Conservation (phyloP, 1,139 yeast species). For the Scheffersomyces illinoinensis region DNA sequence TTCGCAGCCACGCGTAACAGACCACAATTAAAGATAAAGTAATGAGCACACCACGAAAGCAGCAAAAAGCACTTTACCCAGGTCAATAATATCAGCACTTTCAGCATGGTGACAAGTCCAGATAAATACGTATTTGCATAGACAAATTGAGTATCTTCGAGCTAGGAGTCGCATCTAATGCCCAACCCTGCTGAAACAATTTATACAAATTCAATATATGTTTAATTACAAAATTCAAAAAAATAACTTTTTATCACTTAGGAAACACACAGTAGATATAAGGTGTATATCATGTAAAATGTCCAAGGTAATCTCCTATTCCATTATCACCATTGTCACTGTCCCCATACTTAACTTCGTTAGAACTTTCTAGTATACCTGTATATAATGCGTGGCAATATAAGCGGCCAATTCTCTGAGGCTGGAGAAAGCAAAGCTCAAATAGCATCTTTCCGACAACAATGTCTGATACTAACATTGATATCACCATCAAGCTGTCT, state of each 20-base stretch:
- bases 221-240: too few species aligned
- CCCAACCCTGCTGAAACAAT: not conserved
- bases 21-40: not conserved
- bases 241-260: too few species aligned
- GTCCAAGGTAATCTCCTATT: too few species aligned
- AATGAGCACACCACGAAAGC: not conserved
- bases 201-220: too few species aligned
- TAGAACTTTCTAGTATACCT: not conserved
- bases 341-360: not conserved
- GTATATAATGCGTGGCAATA: not conserved
- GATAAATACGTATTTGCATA: not conserved
- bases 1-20: not conserved
- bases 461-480: slow-evolving; percentile 17
- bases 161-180: not conserved
- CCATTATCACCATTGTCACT: not conserved
- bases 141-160: too few species aligned
- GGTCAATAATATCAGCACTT: not conserved
- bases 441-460: not conserved
- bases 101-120: not conserved
- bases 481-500: slow-evolving; percentile 51
- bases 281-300: too few species aligned
- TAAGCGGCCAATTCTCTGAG: not conserved
- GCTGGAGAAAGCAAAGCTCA: not conserved
- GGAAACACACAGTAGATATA: too few species aligned
- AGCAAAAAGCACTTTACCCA: too few species aligned